phyloP scores from a whole-genome alignment of 352 stramenopile genomes.

The Phytophthora cryptogea region DNA sequence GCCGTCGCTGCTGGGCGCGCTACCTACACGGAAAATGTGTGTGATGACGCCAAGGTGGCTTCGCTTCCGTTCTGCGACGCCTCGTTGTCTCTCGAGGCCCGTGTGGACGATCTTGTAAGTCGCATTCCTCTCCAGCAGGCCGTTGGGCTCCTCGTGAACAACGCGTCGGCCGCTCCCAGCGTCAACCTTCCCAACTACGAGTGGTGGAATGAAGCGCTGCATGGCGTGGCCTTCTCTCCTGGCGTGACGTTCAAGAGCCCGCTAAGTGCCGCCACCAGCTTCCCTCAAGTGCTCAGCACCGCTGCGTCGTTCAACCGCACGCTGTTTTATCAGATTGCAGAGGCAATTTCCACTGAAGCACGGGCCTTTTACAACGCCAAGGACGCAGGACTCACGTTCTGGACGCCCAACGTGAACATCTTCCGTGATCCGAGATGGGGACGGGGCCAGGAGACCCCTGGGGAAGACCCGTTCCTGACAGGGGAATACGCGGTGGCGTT shows the following conservation, averaged over 20 bases:
- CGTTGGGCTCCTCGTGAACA: slow-evolving; percentile 70
- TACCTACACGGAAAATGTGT: slow-evolving; percentile 55
- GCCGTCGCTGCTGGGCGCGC: background rate
- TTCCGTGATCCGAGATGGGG: slow-evolving; percentile 93
- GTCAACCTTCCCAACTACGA: slow-evolving; percentile 70
- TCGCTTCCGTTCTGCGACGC: slow-evolving; percentile 74
- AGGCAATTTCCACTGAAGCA: slow-evolving; percentile 84
- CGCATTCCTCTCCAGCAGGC: slow-evolving; percentile 73
- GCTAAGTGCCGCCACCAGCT: slow-evolving; percentile 83
- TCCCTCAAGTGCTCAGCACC: slow-evolving; percentile 84
- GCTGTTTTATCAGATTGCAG: slow-evolving; percentile 78
- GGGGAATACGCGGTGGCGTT: slow-evolving; percentile 86
- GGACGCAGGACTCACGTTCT: slow-evolving; percentile 88
- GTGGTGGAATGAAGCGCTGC: slow-evolving; percentile 92
- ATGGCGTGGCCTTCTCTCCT: slow-evolving; percentile 80
- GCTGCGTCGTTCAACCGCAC: slow-evolving; percentile 88
- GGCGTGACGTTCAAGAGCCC: slow-evolving; percentile 58
- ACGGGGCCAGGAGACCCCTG: slow-evolving; percentile 87
- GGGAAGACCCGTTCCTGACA: slow-evolving; percentile 91
- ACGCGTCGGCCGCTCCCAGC: slow-evolving; percentile 35
- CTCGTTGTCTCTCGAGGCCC: slow-evolving; percentile 46
- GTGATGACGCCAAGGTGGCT: slow-evolving; percentile 46
- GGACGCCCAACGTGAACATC: slow-evolving; percentile 95
- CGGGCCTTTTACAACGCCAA: slow-evolving; percentile 79
- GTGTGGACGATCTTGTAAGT: slow-evolving; percentile 70